These are phyloP conservation scores for Magnusiomyces starmeri DNA, from an alignment of 1,139 yeast species.

Conservation along the genomic window DNA sequence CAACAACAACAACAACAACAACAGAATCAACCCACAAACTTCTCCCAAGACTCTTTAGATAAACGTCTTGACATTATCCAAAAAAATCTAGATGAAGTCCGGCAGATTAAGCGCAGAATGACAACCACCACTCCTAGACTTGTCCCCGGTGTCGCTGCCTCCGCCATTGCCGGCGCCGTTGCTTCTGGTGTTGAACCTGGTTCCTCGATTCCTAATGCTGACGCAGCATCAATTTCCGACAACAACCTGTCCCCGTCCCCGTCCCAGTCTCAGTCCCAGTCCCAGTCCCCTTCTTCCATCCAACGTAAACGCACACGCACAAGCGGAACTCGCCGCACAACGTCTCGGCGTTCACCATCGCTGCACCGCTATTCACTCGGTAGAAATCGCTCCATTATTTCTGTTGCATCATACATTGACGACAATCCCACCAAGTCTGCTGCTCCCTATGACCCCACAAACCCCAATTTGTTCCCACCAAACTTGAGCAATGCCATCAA, in stretches of 20 bases:
- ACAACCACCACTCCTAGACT: not conserved
- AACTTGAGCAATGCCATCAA: not conserved
- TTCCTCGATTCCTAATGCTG: not conserved
- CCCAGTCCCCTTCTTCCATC: no score
- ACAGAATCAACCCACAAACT: not conserved
- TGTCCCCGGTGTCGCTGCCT: no score
- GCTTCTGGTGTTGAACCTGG: not conserved
- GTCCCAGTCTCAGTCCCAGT: not conserved
- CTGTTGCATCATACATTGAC: not conserved
- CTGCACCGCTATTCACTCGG: not conserved
- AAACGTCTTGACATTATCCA: conserved; percentile 10
- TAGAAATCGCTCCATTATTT: conserved; percentile 1
- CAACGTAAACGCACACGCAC: no score
- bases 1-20: not conserved
- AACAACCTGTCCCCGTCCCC: not conserved
- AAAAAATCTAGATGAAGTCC: conserved; percentile 13
- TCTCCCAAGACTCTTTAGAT: conserved; percentile 11
- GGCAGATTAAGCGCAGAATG: conserved; percentile 8
- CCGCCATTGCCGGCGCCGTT: not conserved
- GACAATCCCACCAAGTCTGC: conserved; percentile 1
- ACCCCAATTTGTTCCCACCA: not conserved
- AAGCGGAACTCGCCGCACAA: no score
- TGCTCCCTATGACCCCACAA: not conserved
- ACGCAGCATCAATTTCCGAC: not conserved
- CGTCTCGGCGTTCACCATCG: not conserved